phyloP scores from a whole-genome alignment of 2,329 filamentous ascomycete species.

The Coccinonectria pachysandricola region DNA sequence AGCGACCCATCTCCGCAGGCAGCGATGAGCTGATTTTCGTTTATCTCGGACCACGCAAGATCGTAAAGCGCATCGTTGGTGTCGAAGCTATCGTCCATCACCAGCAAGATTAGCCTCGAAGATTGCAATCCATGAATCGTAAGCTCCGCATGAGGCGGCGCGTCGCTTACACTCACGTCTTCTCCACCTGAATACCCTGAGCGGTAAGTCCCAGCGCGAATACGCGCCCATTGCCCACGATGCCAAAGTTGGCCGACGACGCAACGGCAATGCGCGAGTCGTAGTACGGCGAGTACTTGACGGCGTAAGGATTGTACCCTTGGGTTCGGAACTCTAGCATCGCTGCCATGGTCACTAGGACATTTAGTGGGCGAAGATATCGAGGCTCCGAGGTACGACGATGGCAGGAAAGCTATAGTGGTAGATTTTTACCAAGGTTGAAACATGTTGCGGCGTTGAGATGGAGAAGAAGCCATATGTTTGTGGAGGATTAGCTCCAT shows the following conservation, averaged over 20 bases:
- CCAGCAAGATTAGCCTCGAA: constrained; percentile 1
- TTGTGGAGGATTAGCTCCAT: constrained; percentile 2
- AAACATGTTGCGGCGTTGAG: constrained; percentile 5
- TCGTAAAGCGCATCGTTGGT: constrained; percentile 97
- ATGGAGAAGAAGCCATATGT: background rate
- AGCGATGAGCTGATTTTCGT: constrained; percentile 86
- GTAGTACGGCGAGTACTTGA: constrained; percentile 98
- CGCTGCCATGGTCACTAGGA: constrained; percentile 38
- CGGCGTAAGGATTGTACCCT: constrained; percentile 91
- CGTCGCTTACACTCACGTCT: constrained; percentile 46
- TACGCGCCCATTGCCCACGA: constrained; percentile 88
- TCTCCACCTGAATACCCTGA: constrained; percentile 73
- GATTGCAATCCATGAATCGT: constrained; percentile 1
- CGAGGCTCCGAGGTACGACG: too few species aligned
- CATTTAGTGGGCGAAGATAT: too few species aligned
- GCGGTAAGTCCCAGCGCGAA: constrained; percentile 77
- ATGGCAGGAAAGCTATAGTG: too few species aligned
- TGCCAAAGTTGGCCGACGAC: constrained; percentile 87
- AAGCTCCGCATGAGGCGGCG: background rate
- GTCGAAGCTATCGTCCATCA: constrained; percentile 87
- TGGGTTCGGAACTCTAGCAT: constrained; percentile 94
- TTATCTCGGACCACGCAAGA: constrained; percentile 86
- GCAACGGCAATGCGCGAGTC: constrained; percentile 89
- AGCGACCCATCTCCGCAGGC: constrained; percentile 89
- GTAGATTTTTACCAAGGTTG: too few species aligned